Base-by-base conservation (phyloP, 2,329 filamentous ascomycete species). In the Bipolaris cookei region DNA sequence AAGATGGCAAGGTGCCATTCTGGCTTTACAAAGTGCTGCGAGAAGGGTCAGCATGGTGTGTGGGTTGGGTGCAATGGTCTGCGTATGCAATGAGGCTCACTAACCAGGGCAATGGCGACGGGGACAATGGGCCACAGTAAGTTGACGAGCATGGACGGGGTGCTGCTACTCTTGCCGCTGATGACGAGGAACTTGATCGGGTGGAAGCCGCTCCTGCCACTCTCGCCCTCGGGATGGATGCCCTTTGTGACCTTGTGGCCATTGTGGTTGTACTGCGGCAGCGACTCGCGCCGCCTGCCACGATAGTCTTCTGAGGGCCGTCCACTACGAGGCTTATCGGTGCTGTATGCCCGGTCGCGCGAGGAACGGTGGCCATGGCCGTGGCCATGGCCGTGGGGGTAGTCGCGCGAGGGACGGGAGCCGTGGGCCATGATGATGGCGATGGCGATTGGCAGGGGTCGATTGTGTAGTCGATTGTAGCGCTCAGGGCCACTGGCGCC, bases 41-140 rank as follows among this genome's bases (percentile, higher is more conserved):
- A 20, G 28, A 1, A 2, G 13, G 14, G 53, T 69, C 43, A 68
- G 58, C 21, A 44, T 20, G 43, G 5, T 6, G 28, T 1, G 28
- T 8, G 10, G 8, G 7, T 38, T 32, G 1, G 32, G 13, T 14
- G 13, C 21, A 28, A 43, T 45, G 16, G 7, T 45, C 7, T 43
- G 25, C 11, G 4, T 10, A n/a, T 43, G 18, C 23, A 16, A 11
- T 14, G n/a, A 54, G 13, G 28, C 28, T 30, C 28, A 30, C 68
- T 18, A 72, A 87, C 69, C 76, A 90, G 78, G n/a, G 81, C 87
- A 63, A 92, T 86, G 16, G 89, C 89, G 28, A 85, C 86, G 6
- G 89, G 89, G 1, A 92, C 89, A 58, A 90, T 81, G 4, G 90
- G 90, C 89, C 89, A 92, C 34, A 92, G 82, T 23, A 90, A 67